A percentile compares a stretch with the other conserved stretches of the same genome.
phyloP scores from a whole-genome alignment of 208 protist species.

The Porcisia hertigi region DNA sequence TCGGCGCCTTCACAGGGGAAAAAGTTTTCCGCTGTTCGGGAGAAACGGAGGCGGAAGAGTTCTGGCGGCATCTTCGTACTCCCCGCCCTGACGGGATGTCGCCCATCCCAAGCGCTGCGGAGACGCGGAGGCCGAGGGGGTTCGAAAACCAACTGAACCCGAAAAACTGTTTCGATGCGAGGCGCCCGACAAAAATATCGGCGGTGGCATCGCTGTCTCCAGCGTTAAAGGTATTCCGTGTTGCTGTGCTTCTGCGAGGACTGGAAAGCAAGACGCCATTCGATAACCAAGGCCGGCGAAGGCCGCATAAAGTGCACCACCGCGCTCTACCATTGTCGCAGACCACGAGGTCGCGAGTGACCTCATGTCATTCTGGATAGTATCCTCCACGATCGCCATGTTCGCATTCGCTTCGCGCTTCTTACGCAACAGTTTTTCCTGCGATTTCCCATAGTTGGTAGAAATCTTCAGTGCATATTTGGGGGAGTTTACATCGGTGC shows the following conservation, averaged over 20 bases:
- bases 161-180: no score
- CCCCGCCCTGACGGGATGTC: no score
- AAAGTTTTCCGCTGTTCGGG: neutral
- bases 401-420: neutral
- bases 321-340: neutral
- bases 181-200: neutral
- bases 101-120: neutral
- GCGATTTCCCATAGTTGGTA: neutral
- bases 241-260: no score
- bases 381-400: slow-evolving; percentile 1
- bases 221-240: neutral
- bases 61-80: neutral
- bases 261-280: neutral
- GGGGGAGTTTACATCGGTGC: slow-evolving; percentile 1
- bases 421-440: slow-evolving; percentile 2
- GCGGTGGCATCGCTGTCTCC: neutral
- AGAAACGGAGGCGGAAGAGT: no score
- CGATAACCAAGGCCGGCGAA: slow-evolving; percentile 1
- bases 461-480: neutral
- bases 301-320: neutral
- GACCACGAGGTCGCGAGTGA: slow-evolving; percentile 5
- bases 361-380: neutral
- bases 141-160: neutral
- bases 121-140: neutral
- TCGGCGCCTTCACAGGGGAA: no score